Conservation (phyloP, 73 alveolate species). For the Paramecium bursaria region DNA sequence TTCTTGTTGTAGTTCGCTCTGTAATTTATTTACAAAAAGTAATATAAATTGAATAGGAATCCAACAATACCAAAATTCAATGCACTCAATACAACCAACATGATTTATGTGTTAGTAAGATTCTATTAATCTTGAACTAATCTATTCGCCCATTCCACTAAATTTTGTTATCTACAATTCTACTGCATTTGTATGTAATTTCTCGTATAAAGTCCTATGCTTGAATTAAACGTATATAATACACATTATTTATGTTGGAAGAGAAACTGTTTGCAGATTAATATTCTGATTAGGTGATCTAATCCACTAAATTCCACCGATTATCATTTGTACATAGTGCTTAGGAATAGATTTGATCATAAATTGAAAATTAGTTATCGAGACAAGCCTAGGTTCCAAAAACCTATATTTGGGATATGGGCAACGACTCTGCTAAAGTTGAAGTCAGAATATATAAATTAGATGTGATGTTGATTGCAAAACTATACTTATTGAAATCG, state of each 20-base stretch:
- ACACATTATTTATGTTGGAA: constrained; percentile 30
- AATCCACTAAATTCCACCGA: neutral
- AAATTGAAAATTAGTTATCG: constrained; percentile 6
- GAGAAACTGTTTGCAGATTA: constrained; percentile 34
- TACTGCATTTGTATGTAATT: constrained; percentile 7
- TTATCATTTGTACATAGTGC: constrained; percentile 37
- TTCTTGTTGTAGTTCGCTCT: neutral
- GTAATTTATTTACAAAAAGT: constrained; percentile 19
- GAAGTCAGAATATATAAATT: constrained; percentile 16
- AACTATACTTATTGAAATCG: constrained; percentile 2
- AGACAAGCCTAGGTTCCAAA: constrained; percentile 30
- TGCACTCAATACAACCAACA: neutral
- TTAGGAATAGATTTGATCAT: constrained; percentile 20
- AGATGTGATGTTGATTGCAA: neutral
- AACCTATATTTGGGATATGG: neutral
- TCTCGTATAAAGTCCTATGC: constrained; percentile 28
- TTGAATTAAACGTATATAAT: neutral
- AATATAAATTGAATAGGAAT: constrained; percentile 5
- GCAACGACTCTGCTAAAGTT: constrained; percentile 8
- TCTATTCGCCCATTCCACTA: constrained; percentile 40
- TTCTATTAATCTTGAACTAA: neutral
- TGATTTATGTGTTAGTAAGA: neutral
- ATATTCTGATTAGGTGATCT: neutral
- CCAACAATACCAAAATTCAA: constrained; percentile 22
- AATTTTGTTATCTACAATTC: constrained; percentile 22